Base-by-base conservation (phyloP, 2,329 filamentous ascomycete species). In the Knufia fluminis region DNA sequence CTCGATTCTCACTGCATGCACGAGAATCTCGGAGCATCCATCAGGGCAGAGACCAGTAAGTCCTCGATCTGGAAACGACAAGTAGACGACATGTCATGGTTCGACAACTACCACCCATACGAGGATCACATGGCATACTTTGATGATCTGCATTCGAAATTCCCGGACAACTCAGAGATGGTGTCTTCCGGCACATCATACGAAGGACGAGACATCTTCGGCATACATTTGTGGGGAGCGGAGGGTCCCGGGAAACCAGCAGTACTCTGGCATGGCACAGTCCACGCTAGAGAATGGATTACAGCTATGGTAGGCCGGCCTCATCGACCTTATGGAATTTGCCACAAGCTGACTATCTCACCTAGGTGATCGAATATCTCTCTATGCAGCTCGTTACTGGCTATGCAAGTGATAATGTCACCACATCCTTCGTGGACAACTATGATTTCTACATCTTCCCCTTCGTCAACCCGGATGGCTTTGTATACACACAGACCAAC, bases 361-460 rank as follows among this genome's bases (percentile, higher is more conserved):
- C 16, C 28, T 20, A 42, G 39, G 64, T 68, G 4, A 66, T 71
- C 35, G 77, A 80, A 59, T 80, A 78, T 60, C 63, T 78, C 14
- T 69, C 72, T 8, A 72, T 71, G 53, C 63, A 68, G 16, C 65
- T 81, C 26, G 63, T 79, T 16, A 65, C 65, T 31, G 68, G 70
- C 44, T 77, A 77, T 57, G 60, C 59, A 26, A 62, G 62, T 16
- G 56, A 51, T 16, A 56, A 64, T n/a, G 56, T 64, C 1, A 61
- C 64, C 3, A 63, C 73, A 33, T 60, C 63, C 1, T 71, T 77
- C 47, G 69, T 83, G 20, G 72, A 83, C 62, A 76, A 71, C 49
- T 82, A 80, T 60, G 82, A 85, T 64, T 81, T 81, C 56, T 83
- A 81, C 62, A 73, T 85, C 56, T 71, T 82, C 52, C 79, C 79